Conservation (phyloP, 164 flowering plant species). For the Buxus sempervirens region DNA sequence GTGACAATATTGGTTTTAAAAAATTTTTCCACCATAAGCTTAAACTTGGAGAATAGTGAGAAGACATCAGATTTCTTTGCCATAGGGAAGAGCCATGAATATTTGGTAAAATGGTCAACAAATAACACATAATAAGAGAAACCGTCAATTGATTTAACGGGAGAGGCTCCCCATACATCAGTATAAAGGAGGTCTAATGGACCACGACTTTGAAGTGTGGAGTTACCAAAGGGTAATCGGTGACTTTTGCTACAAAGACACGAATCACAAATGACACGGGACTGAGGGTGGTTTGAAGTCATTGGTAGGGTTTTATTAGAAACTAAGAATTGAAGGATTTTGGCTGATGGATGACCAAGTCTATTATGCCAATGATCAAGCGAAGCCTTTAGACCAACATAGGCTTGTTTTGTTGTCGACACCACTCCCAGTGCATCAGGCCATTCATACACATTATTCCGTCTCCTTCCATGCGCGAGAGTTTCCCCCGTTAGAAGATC, state of each 20-base stretch:
- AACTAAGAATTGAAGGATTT: too few species aligned
- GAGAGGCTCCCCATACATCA: too few species aligned
- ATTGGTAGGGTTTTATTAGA: too few species aligned
- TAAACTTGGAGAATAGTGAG: background rate
- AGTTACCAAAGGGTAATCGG: too few species aligned
- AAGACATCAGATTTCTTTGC: background rate
- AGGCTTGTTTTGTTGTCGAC: too few species aligned
- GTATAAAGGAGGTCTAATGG: too few species aligned
- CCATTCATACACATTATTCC: background rate
- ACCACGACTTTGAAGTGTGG: background rate
- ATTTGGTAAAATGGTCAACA: background rate
- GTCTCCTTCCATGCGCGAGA: background rate
- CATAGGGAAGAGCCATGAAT: background rate
- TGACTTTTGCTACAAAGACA: too few species aligned
- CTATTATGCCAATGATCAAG: too few species aligned
- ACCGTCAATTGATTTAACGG: background rate
- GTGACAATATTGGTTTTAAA: background rate
- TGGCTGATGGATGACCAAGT: too few species aligned
- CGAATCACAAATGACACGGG: too few species aligned
- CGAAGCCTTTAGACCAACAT: too few species aligned
- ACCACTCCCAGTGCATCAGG: background rate
- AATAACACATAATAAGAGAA: background rate
- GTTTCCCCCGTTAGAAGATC: background rate
- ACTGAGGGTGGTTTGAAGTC: too few species aligned
- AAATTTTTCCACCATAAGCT: slow-evolving; percentile 1